Evolutionary conservation across 352 stramenopile genomes (phyloP).

Genomic region (Pythium catenulatum): DNA sequence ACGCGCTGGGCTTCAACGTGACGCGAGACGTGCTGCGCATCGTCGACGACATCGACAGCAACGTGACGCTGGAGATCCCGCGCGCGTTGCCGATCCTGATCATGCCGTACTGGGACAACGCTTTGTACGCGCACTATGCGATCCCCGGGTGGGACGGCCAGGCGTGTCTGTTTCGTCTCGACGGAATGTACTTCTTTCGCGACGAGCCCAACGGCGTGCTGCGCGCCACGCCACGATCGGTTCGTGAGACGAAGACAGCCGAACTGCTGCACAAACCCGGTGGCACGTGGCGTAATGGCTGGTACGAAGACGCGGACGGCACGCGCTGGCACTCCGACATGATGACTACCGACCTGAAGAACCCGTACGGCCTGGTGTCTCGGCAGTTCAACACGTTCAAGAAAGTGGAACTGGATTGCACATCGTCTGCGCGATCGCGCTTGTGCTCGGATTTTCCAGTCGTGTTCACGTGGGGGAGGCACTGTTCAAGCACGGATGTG

Average conservation of each 20-base stretch:
- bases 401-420: slow-evolving; percentile 20
- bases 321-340: slow-evolving; percentile 56
- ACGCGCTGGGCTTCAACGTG: slow-evolving; percentile 57
- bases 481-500: background rate
- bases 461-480: slow-evolving; percentile 29
- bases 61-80: slow-evolving; percentile 19
- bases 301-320: slow-evolving; percentile 48
- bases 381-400: slow-evolving; percentile 53
- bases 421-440: background rate
- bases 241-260: slow-evolving; percentile 43
- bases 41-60: slow-evolving; percentile 42
- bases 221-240: slow-evolving; percentile 2
- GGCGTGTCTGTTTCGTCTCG: slow-evolving; percentile 61
- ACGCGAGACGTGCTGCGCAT: slow-evolving; percentile 46
- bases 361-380: background rate
- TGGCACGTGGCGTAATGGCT: slow-evolving; percentile 65
- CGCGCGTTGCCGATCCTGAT: slow-evolving; percentile 61
- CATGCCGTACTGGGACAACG: slow-evolving; percentile 67
- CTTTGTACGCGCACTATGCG: slow-evolving; percentile 13
- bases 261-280: slow-evolving; percentile 46
- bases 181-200: slow-evolving; percentile 25
- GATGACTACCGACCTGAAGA: slow-evolving; percentile 15
- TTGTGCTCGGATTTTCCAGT: slow-evolving; percentile 31
- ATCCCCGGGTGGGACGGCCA: slow-evolving; percentile 57
- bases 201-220: background rate